Evolutionary conservation across 1,284 basidiomycete genomes (phyloP), one percentile per base, ranked within the genome.

Genomic region (Tylopilus microsporus): DNA sequence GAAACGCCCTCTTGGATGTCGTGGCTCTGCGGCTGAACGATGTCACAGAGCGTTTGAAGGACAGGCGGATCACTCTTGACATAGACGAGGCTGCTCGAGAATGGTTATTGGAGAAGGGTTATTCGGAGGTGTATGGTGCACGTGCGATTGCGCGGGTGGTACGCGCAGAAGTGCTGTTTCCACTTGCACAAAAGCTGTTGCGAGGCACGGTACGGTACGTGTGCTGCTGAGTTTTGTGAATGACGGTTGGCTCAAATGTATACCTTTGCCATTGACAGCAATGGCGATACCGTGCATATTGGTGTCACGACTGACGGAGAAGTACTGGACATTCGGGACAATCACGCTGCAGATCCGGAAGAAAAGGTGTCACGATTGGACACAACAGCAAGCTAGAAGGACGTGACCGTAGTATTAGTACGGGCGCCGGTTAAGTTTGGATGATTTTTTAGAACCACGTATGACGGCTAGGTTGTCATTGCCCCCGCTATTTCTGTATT

Each of bases 111-210:
- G 69, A 82, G 61, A 78, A 86, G 57, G 95, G 95, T 0, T 96
- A 93, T 73, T 91, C 91, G 15, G 85, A 92, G 52, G 73, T 87
- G 25, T 98, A 94, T 72, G 89, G 94, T 19, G 94, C 94, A 0
- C 79, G 94, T 36, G 89, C 91, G 13, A 89, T 94, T 56, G 86
- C 87, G 34, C 77, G 91, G 30, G 83, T 92, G n/a, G 86, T 94
- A 11, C 78, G 88, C 59, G 86, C 85, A 57, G 82, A 88, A 66
- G 86, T 94, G 12, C 72, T 92, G 42, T 90, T 90, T 76, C 89
- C 87, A 30, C 76, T 94, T 21, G 90, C 92, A 0, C 82, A 84
- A 68, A 89, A 86, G 69, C 65, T 94, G 67, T 73, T 94, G 63
- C 79, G 79, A 52, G 92, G 91, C 1, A 86, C 83, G 3, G 84